These are phyloP conservation scores for Hypomontagnella monticulosa DNA, from an alignment of 495 filamentous ascomycete species.

Conservation along the genomic window DNA sequence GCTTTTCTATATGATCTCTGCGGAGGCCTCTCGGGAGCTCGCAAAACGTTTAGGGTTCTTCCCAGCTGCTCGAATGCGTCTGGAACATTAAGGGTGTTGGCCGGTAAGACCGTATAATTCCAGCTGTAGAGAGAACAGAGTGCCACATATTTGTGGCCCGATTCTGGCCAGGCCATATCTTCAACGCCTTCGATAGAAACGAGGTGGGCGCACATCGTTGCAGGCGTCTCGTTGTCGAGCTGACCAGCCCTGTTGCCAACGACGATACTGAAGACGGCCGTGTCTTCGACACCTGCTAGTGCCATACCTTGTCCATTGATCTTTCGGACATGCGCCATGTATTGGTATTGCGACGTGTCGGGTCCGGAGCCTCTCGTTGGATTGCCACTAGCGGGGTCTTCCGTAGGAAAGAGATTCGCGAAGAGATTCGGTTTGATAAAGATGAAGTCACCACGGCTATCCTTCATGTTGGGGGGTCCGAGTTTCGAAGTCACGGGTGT, in stretches of 20 bases:
- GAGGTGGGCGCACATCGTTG: constrained; percentile 48
- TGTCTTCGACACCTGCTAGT: constrained; percentile 42
- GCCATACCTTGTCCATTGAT: constrained; percentile 54
- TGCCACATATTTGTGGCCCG: constrained; percentile 41
- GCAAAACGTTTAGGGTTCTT: constrained; percentile 6
- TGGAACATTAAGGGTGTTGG: constrained; percentile 44
- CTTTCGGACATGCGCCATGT: constrained; percentile 55
- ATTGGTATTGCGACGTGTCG: constrained; percentile 46
- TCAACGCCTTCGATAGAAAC: constrained; percentile 51
- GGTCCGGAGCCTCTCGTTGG: too few species aligned
- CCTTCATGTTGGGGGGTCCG: too few species aligned
- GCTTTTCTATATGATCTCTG: background rate
- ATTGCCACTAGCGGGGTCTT: too few species aligned
- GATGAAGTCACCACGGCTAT: too few species aligned
- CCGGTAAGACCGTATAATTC: constrained; percentile 55
- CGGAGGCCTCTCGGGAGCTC: constrained; percentile 10
- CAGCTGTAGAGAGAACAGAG: constrained; percentile 57
- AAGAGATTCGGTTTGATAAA: constrained; percentile 42
- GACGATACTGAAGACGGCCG: constrained; percentile 51
- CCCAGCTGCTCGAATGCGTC: constrained; percentile 40
- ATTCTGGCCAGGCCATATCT: constrained; percentile 9
- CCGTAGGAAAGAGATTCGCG: constrained; percentile 35
- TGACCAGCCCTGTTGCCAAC: constrained; percentile 48
- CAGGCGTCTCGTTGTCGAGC: constrained; percentile 27
- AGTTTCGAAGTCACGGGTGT: too few species aligned